Percentiles rank a stretch among this genome's conserved stretches.
Conservation (phyloP, 2,329 filamentous ascomycete species). For the Colletotrichum musae region DNA sequence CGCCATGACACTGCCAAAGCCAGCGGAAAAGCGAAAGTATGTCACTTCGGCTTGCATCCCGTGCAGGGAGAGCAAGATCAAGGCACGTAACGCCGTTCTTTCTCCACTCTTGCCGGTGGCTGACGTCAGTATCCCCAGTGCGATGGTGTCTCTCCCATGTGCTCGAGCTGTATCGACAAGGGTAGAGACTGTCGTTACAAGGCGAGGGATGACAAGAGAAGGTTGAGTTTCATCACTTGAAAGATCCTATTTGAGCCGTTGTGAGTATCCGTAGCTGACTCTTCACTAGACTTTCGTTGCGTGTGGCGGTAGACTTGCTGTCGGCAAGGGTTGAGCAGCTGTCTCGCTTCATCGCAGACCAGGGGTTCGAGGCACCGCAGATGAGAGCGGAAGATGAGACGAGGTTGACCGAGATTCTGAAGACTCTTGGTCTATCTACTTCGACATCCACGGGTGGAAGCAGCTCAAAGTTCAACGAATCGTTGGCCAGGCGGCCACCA, state of each 20-base stretch:
- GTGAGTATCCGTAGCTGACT: neutral
- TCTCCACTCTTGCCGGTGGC: neutral
- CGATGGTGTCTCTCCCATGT: neutral
- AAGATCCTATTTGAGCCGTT: neutral
- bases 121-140: neutral
- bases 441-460: no score
- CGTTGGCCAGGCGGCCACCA: neutral
- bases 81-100: slow-evolving; percentile 47
- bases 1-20: neutral
- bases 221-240: neutral
- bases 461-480: no score
- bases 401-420: neutral
- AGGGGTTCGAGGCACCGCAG: slow-evolving; percentile 53
- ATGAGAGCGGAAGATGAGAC: slow-evolving; percentile 47
- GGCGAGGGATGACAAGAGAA: neutral
- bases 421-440: neutral
- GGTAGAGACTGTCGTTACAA: neutral
- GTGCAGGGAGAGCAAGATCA: slow-evolving; percentile 60
- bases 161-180: neutral
- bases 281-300: neutral
- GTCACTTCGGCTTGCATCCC: slow-evolving; percentile 59
- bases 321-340: slow-evolving; percentile 33
- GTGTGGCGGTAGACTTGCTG: neutral
- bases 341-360: slow-evolving; percentile 55
- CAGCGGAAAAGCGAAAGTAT: slow-evolving; percentile 49